A percentile compares a stretch with the other conserved stretches of the same genome.
Evolutionary conservation across 257 asterid species (phyloP).

Genomic region (Ophiorrhiza pumila): DNA sequence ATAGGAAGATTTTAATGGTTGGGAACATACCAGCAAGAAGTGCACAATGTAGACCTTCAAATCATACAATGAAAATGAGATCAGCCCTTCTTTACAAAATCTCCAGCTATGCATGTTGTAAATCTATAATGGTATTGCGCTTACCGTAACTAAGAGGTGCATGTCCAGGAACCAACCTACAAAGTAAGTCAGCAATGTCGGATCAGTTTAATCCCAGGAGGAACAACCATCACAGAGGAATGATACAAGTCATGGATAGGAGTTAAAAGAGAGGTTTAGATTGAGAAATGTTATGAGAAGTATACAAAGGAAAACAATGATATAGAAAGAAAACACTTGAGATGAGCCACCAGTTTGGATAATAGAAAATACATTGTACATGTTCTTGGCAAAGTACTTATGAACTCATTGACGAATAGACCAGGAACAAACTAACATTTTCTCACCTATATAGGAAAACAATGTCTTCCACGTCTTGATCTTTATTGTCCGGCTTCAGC

Average conservation of each 20-base stretch:
- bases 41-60: conserved; percentile 94
- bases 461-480: conserved; percentile 66
- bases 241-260: background rate
- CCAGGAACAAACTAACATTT: conserved; percentile 15
- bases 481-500: conserved; percentile 61
- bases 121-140: conserved; percentile 21
- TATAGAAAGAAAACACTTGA: background rate
- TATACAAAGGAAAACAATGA: background rate
- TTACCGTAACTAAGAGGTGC: conserved; percentile 93
- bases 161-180: conserved; percentile 82
- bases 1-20: background rate
- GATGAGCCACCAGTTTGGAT: background rate
- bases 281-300: background rate
- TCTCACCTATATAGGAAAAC: conserved; percentile 77
- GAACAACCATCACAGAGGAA: background rate
- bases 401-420: background rate
- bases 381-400: background rate
- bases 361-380: background rate
- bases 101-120: conserved; percentile 8
- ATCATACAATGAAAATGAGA: conserved; percentile 16
- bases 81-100: conserved; percentile 16
- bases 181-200: conserved; percentile 19
- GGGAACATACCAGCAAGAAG: conserved; percentile 76
- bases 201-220: conserved; percentile 13
- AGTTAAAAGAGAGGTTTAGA: background rate